Conservation (phyloP, 371 early-diverging fungal genomes). For the Chytridium lagenaria region DNA sequence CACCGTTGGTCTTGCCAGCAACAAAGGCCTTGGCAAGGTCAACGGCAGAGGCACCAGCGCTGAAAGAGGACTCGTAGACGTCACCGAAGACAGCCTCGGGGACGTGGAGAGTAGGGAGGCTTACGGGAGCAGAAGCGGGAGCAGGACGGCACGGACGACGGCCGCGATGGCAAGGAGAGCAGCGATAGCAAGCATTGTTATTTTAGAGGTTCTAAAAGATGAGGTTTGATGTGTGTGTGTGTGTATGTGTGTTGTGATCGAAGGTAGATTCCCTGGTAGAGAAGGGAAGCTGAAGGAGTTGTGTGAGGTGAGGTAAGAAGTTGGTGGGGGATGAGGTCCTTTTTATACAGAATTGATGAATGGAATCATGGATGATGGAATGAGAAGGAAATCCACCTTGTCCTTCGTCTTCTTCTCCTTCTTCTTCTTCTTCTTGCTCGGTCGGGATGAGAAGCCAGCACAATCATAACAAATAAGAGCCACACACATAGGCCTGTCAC, state of each 20-base stretch:
- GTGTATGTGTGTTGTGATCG: too few species aligned
- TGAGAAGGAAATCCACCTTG: too few species aligned
- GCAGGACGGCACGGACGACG: slow-evolving; percentile 4
- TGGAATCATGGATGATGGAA: too few species aligned
- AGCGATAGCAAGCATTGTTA: slow-evolving; percentile 13
- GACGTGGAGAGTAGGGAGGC: neutral
- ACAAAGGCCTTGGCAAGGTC: neutral
- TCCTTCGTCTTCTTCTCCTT: too few species aligned
- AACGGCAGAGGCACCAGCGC: neutral
- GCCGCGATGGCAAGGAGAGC: slow-evolving; percentile 6
- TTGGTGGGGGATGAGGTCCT: neutral
- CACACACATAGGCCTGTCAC: too few species aligned
- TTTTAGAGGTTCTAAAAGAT: neutral
- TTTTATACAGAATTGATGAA: too few species aligned
- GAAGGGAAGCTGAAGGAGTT: neutral
- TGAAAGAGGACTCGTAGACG: neutral
- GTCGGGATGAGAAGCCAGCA: too few species aligned
- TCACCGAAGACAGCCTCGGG: slow-evolving; percentile 4
- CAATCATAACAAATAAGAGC: too few species aligned
- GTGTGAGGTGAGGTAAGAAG: neutral
- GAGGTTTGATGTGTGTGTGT: neutral
- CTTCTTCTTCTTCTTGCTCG: too few species aligned
- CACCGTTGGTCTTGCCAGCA: neutral
- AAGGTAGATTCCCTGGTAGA: neutral
- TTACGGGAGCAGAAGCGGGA: neutral